phyloP scores from a whole-genome alignment of 2,329 filamentous ascomycete genomes.

The Chalara sp. region DNA sequence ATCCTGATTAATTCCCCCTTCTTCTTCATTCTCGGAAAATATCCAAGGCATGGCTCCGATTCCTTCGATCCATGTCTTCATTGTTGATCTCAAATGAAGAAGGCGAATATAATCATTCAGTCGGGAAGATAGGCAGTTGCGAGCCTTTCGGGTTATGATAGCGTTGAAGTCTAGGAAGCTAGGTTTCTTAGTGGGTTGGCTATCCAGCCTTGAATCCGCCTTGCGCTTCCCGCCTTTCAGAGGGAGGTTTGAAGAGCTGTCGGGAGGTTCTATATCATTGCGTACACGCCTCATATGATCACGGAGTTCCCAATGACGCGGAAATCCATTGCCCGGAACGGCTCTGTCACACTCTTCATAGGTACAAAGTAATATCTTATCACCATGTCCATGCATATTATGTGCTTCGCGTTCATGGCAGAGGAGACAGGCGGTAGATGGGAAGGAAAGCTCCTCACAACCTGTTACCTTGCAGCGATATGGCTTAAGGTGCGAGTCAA shows the following conservation, averaged over 20 bases:
- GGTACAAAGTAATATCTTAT: slow-evolving; percentile 84
- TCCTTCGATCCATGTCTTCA: no score
- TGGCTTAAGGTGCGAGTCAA: slow-evolving; percentile 93
- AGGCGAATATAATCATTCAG: no score
- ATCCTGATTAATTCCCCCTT: no score
- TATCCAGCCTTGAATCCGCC: slow-evolving; percentile 9
- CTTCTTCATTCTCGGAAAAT: no score
- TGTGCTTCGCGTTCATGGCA: slow-evolving; percentile 95
- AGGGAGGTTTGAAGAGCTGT: slow-evolving; percentile 12
- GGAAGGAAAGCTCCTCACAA: slow-evolving; percentile 84
- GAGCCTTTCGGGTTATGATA: no score
- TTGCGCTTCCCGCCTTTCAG: slow-evolving; percentile 23
- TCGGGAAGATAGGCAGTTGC: no score
- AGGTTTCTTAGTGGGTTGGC: no score
- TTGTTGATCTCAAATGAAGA: no score
- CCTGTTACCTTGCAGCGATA: slow-evolving; percentile 85
- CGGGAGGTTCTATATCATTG: slow-evolving; percentile 34
- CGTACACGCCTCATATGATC: slow-evolving; percentile 98
- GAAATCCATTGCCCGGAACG: slow-evolving; percentile 78
- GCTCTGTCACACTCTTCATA: slow-evolving; percentile 84
- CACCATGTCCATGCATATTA: slow-evolving; percentile 89
- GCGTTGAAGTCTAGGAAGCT: no score
- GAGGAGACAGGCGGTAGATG: slow-evolving; percentile 88
- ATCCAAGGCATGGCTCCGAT: no score
- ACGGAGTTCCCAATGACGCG: slow-evolving; percentile 88